phyloP scores from a whole-genome alignment of 1,139 yeast genomes.

The Pichia sp. region DNA sequence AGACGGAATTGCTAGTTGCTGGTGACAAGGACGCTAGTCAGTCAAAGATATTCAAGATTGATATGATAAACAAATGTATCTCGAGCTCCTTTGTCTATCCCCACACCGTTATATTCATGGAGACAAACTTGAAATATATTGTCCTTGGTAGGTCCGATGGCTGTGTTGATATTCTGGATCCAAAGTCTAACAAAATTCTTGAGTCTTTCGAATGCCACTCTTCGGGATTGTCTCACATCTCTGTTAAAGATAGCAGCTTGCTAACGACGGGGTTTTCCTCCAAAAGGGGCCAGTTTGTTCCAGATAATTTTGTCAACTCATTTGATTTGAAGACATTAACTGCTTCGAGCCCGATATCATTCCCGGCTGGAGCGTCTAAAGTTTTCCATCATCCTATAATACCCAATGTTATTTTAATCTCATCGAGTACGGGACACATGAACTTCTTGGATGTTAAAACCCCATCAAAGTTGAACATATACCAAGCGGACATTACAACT shows the following conservation, averaged over 20 bases:
- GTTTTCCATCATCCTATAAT: slow-evolving; percentile 83
- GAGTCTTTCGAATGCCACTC: slow-evolving; percentile 69
- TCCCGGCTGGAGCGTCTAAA: slow-evolving; percentile 85
- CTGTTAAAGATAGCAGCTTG: slow-evolving; percentile 67
- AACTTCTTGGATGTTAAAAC: slow-evolving; percentile 82
- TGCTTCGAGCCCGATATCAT: slow-evolving; percentile 75
- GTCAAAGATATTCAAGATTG: slow-evolving; percentile 51
- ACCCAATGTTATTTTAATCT: slow-evolving; percentile 71
- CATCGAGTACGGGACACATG: slow-evolving; percentile 74
- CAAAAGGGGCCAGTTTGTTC: slow-evolving; percentile 35
- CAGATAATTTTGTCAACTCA: slow-evolving; percentile 80
- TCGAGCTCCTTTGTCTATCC: slow-evolving; percentile 35
- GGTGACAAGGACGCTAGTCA: slow-evolving; percentile 33
- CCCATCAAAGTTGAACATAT: slow-evolving; percentile 59
- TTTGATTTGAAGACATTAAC: slow-evolving; percentile 75
- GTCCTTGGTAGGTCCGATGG: slow-evolving; percentile 70
- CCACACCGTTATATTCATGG: slow-evolving; percentile 38
- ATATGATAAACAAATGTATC: slow-evolving; percentile 51
- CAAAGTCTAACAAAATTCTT: slow-evolving; percentile 47
- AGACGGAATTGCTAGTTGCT: slow-evolving; percentile 42
- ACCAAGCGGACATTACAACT: slow-evolving; percentile 56
- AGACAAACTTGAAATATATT: slow-evolving; percentile 41
- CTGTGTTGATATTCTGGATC: slow-evolving; percentile 71
- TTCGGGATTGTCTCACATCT: slow-evolving; percentile 72
- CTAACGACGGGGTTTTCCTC: slow-evolving; percentile 80